These are phyloP conservation scores for Fusarium circinatum DNA, from an alignment of 2,329 filamentous ascomycete species.

Conservation along the genomic window DNA sequence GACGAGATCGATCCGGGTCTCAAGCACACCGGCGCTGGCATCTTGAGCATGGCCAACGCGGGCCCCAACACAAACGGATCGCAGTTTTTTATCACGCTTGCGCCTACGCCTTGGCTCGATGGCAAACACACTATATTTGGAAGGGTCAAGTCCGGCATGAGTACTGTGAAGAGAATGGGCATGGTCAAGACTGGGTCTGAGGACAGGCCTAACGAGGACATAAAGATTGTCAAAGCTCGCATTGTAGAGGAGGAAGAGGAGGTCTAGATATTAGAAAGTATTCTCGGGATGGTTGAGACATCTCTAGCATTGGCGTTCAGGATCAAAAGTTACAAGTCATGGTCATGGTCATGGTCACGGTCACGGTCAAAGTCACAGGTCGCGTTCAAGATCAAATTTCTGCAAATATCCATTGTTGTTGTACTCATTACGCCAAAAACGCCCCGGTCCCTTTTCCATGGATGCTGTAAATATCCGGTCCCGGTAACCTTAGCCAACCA, in stretches of 20 bases:
- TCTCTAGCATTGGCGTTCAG: constrained; percentile 36
- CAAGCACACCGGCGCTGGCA: constrained; percentile 91
- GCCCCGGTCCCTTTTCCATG: constrained; percentile 44
- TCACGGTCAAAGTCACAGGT: constrained; percentile 7
- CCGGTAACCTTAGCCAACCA: constrained; percentile 42
- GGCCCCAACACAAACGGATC: constrained; percentile 93
- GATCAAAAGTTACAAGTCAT: constrained; percentile 11
- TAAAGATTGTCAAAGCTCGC: constrained; percentile 80
- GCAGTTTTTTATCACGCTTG: constrained; percentile 96
- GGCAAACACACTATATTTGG: constrained; percentile 98
- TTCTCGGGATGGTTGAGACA: background rate
- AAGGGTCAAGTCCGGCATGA: constrained; percentile 84
- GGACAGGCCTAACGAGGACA: constrained; percentile 82
- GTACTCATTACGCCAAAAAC: constrained; percentile 42
- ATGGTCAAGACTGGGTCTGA: constrained; percentile 84
- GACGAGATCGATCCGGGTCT: constrained; percentile 85
- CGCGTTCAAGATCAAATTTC: constrained; percentile 9
- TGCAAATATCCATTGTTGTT: constrained; percentile 42
- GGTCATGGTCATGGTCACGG: background rate
- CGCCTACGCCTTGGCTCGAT: constrained; percentile 95
- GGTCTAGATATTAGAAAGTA: constrained; percentile 12
- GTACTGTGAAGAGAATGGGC: constrained; percentile 87
- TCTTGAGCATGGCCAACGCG: constrained; percentile 97
- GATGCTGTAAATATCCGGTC: constrained; percentile 44
- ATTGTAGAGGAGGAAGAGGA: constrained; percentile 70